phyloP scores from a whole-genome alignment of 164 flowering plant genomes.

The Cinnamomum chago region DNA sequence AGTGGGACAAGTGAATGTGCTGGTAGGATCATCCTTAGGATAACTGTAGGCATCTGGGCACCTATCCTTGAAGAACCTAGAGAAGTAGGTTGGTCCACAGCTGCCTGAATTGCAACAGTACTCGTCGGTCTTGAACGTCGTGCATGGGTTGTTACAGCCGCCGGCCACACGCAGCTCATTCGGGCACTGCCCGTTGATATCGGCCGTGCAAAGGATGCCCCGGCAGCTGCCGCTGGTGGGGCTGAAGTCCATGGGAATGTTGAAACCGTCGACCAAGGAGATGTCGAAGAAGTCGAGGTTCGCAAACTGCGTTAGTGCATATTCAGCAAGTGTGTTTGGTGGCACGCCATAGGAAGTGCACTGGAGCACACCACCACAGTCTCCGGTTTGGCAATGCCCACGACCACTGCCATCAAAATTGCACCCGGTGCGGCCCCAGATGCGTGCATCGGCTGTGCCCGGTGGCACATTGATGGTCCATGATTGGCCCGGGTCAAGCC shows the following conservation, averaged over 20 bases:
- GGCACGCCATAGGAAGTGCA: slow-evolving; percentile 24
- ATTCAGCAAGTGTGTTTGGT: slow-evolving; percentile 34
- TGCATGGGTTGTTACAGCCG: slow-evolving; percentile 57
- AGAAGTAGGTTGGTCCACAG: slow-evolving; percentile 36
- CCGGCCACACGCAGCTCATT: slow-evolving; percentile 24
- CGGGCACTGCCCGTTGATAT: slow-evolving; percentile 36
- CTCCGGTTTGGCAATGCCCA: slow-evolving; percentile 32
- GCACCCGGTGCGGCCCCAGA: slow-evolving; percentile 35
- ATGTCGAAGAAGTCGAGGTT: slow-evolving; percentile 32
- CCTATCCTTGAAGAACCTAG: slow-evolving; percentile 45
- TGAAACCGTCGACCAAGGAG: slow-evolving; percentile 35
- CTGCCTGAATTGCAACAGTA: slow-evolving; percentile 35
- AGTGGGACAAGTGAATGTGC: slow-evolving; percentile 51
- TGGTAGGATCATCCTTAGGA: slow-evolving; percentile 48
- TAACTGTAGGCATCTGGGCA: slow-evolving; percentile 58
- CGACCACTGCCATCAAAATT: slow-evolving; percentile 25
- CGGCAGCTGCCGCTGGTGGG: slow-evolving; percentile 16
- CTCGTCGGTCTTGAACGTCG: slow-evolving; percentile 43
- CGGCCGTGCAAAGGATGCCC: slow-evolving; percentile 13
- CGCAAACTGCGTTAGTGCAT: slow-evolving; percentile 21
- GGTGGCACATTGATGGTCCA: slow-evolving; percentile 19
- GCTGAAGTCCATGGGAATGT: slow-evolving; percentile 29
- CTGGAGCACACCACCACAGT: slow-evolving; percentile 20
- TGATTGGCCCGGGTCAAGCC: slow-evolving; percentile 10
- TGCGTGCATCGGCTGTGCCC: slow-evolving; percentile 12